Conservation (phyloP, 2,329 filamentous ascomycete genomes). For the Macrophomina phaseolina region DNA sequence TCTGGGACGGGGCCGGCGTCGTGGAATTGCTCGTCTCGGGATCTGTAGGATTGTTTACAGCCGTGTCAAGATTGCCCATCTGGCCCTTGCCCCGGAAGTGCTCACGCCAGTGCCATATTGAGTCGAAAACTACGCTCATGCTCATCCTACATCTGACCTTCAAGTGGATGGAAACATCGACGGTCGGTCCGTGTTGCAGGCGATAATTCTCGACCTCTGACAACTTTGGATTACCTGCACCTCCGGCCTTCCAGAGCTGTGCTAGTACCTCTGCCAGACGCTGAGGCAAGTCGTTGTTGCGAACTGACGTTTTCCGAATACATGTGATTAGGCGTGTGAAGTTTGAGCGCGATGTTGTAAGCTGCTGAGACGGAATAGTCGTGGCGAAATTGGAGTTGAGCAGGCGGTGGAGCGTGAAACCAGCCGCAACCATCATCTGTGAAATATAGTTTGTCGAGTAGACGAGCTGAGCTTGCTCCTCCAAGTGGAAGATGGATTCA, state of each 20-base stretch:
- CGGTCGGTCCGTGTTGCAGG: conserved; percentile 29
- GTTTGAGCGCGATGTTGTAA: conserved; percentile 62
- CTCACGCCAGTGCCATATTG: conserved; percentile 84
- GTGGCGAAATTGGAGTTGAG: conserved; percentile 77
- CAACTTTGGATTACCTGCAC: conserved; percentile 33
- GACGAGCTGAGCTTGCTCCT: conserved; percentile 62
- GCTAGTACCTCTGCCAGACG: conserved; percentile 84
- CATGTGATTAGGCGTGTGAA: conserved; percentile 74
- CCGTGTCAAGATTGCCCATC: conserved; percentile 58
- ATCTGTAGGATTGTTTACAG: conserved; percentile 85
- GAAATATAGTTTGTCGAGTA: conserved; percentile 79
- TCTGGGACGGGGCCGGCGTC: conserved; percentile 59
- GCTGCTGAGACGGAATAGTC: conserved; percentile 66
- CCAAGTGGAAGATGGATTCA: conserved; percentile 62
- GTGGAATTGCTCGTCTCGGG: conserved; percentile 72
- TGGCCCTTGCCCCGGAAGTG: conserved; percentile 48
- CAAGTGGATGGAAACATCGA: conserved; percentile 76
- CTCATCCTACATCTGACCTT: conserved; percentile 85
- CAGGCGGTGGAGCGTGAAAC: conserved; percentile 77
- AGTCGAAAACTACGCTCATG: conserved; percentile 85
- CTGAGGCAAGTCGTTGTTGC: conserved; percentile 79
- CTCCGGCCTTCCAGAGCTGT: conserved; percentile 76
- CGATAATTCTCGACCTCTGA: conserved; percentile 21
- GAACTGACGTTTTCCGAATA: conserved; percentile 74
- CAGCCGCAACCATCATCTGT: conserved; percentile 83